phyloP scores from a whole-genome alignment of 257 asterid genomes.

The Knoxia roxburghii region DNA sequence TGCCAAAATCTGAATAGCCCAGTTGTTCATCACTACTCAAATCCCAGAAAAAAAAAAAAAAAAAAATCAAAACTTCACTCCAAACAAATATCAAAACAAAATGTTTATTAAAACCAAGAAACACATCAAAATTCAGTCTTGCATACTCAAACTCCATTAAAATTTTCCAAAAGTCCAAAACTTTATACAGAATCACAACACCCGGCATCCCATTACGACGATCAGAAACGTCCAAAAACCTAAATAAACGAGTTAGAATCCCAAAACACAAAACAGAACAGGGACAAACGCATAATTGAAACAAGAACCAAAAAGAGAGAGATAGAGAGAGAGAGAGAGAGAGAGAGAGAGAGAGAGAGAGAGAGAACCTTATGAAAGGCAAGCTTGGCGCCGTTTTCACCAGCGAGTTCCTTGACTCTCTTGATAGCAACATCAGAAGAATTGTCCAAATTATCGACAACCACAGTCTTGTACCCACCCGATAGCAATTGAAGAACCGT shows the following conservation, averaged over 20 bases:
- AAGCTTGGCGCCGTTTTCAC: constrained; percentile 51
- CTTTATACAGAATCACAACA: constrained; percentile 13
- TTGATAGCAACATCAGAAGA: constrained; percentile 61
- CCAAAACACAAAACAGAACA: too few relatives aligned
- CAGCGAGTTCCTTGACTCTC: constrained; percentile 75
- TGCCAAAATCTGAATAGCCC: neutral
- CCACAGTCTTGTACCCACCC: constrained; percentile 66
- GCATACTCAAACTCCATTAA: neutral
- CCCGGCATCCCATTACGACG: too few relatives aligned
- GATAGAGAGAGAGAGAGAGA: too few relatives aligned
- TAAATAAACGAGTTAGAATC: neutral
- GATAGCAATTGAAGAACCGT: constrained; percentile 78
- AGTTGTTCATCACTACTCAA: neutral
- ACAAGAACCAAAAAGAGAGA: constrained; percentile 6
- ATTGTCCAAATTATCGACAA: constrained; percentile 89
- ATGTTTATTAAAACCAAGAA: neutral
- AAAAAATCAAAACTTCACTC: constrained; percentile 3
- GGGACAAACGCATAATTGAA: too few relatives aligned
- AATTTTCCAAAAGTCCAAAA: constrained; percentile 7
- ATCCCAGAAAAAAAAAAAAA: neutral
- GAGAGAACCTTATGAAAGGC: constrained; percentile 57
- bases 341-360: neutral
- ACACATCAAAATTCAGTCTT: constrained; percentile 7
- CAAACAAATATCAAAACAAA: constrained; percentile 12
- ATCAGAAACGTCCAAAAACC: neutral